Evolutionary conservation across 148 eudicot species (phyloP).

Genomic region (Amaranthus cruentus): DNA sequence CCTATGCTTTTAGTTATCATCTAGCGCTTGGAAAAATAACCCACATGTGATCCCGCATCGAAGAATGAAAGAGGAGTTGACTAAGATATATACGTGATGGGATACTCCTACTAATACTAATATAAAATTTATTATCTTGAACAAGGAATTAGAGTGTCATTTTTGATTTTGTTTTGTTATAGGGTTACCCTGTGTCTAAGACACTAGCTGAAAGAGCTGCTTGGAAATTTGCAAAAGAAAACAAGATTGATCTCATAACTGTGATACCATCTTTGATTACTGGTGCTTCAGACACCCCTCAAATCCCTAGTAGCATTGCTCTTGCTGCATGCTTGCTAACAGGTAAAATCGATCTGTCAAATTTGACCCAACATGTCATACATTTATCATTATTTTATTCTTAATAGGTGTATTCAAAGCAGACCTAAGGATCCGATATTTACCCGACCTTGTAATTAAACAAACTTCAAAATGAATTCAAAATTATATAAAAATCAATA

Average conservation of each 20-base stretch:
- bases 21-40: too few species aligned
- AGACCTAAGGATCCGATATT: too few species aligned
- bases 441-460: too few species aligned
- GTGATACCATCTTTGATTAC: constrained; percentile 57
- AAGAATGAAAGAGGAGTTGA: too few species aligned
- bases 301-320: constrained; percentile 43
- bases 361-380: too few species aligned
- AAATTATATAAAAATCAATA: too few species aligned
- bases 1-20: not conserved
- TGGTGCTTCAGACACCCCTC: constrained; percentile 50
- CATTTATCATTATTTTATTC: too few species aligned
- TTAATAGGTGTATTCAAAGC: too few species aligned
- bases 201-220: constrained; percentile 56
- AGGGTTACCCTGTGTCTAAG: constrained; percentile 68
- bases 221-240: constrained; percentile 59
- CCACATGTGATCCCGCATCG: too few species aligned
- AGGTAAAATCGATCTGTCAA: constrained; percentile 22
- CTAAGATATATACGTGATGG: too few species aligned
- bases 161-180: not conserved
- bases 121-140: not conserved
- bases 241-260: constrained; percentile 53
- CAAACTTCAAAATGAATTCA: too few species aligned
- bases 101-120: too few species aligned
- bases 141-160: not conserved
- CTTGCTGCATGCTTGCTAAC: constrained; percentile 53